Conservation (phyloP, 805 yeast genomes). For the Wickerhamomyces sydowiorum region DNA sequence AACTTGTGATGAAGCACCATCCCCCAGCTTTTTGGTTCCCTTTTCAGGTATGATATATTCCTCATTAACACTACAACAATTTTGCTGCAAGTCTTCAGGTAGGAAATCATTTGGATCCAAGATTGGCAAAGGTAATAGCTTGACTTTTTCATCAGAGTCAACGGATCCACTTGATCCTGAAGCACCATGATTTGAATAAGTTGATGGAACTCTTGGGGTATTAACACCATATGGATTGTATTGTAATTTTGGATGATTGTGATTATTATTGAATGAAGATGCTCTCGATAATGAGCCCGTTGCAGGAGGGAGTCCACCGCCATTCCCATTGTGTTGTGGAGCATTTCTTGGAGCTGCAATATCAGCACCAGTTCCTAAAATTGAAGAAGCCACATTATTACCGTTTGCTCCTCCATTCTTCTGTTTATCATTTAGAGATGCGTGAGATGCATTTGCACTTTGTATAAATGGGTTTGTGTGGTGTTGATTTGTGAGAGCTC, state of each 20-base stretch:
- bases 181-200: slow-evolving; percentile 11
- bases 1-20: slow-evolving; percentile 70
- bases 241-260: slow-evolving; percentile 35
- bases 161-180: slow-evolving; percentile 15
- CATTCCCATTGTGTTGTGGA: slow-evolving; percentile 13
- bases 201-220: slow-evolving; percentile 25
- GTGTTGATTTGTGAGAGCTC: neutral
- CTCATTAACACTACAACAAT: slow-evolving; percentile 42
- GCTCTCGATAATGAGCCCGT: slow-evolving; percentile 5
- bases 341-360: slow-evolving; percentile 22
- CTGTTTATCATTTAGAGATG: too few relatives aligned
- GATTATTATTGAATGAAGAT: slow-evolving; percentile 2
- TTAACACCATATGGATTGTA: slow-evolving; percentile 64
- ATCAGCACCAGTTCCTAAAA: slow-evolving; percentile 18
- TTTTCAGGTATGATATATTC: slow-evolving; percentile 43
- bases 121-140: slow-evolving; percentile 54
- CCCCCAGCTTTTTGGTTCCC: slow-evolving; percentile 45
- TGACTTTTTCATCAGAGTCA: slow-evolving; percentile 33
- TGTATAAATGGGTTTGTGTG: neutral
- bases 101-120: slow-evolving; percentile 60
- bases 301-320: slow-evolving; percentile 2
- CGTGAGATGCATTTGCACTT: neutral
- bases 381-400: neutral
- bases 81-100: slow-evolving; percentile 48
- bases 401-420: too few relatives aligned